Evolutionary conservation across 2,329 filamentous ascomycete genomes (phyloP).

Genomic region (Scytalidium lignicola): DNA sequence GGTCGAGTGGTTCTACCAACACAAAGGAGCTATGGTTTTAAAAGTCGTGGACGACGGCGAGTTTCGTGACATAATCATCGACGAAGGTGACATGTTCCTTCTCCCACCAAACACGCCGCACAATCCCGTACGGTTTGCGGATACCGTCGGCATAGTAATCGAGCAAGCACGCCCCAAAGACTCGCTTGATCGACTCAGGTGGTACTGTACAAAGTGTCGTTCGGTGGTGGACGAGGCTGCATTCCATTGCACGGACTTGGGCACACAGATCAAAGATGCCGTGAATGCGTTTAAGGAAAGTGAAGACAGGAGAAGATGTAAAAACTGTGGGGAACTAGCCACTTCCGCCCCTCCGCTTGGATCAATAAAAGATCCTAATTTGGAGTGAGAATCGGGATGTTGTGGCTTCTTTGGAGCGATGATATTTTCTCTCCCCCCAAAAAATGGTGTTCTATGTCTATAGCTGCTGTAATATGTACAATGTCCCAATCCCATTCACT

Average conservation of each 20-base stretch:
- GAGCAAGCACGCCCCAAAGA: slow-evolving; percentile 73
- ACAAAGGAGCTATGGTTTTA: slow-evolving; percentile 88
- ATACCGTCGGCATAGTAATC: slow-evolving; percentile 90
- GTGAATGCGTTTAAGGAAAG: slow-evolving; percentile 76
- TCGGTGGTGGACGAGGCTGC: slow-evolving; percentile 76
- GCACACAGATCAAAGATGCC: slow-evolving; percentile 89
- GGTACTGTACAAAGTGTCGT: slow-evolving; percentile 76
- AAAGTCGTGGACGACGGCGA: slow-evolving; percentile 72
- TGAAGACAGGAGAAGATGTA: slow-evolving; percentile 67
- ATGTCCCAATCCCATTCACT: background rate
- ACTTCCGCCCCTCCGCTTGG: slow-evolving; percentile 61
- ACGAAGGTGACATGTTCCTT: slow-evolving; percentile 90
- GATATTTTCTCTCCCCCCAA: background rate
- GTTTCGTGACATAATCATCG: slow-evolving; percentile 83
- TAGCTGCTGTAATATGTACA: background rate
- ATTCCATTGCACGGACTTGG: slow-evolving; percentile 86
- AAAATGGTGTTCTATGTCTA: background rate
- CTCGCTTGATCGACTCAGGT: slow-evolving; percentile 74
- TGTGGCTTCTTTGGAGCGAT: background rate
- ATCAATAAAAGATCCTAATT: slow-evolving; percentile 55
- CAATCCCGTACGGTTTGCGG: slow-evolving; percentile 87
- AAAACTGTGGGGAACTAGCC: slow-evolving; percentile 69
- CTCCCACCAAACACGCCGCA: slow-evolving; percentile 93
- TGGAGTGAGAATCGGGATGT: slow-evolving; percentile 20
- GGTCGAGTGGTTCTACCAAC: slow-evolving; percentile 97